Percentiles rank a stretch among this genome's conserved stretches.
These are phyloP conservation scores for Hypoxylon fragiforme DNA, from an alignment of 495 filamentous ascomycete species.

Conservation along the genomic window DNA sequence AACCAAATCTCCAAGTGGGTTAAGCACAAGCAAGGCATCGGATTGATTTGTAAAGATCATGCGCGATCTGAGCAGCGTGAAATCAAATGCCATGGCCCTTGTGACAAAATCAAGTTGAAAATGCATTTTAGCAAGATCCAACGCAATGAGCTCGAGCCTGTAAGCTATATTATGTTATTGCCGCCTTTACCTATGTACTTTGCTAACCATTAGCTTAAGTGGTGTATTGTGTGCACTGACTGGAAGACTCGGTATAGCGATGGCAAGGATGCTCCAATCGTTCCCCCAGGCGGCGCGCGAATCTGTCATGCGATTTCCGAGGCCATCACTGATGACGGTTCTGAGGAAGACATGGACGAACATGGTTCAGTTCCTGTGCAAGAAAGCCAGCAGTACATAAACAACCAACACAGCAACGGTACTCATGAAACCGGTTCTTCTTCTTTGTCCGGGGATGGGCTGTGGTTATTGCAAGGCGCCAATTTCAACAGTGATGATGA, in stretches of 20 bases:
- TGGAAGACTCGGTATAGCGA: slow-evolving; percentile 24
- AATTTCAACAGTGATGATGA: too few relatives aligned
- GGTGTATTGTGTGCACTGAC: slow-evolving; percentile 61
- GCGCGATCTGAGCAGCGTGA: slow-evolving; percentile 14
- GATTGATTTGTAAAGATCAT: slow-evolving; percentile 36
- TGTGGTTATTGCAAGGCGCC: too few relatives aligned
- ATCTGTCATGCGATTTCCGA: too few relatives aligned
- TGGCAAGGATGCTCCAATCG: background rate
- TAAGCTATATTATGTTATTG: slow-evolving; percentile 39
- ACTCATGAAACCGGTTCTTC: too few relatives aligned
- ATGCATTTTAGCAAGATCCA: slow-evolving; percentile 62
- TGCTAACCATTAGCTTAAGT: slow-evolving; percentile 40
- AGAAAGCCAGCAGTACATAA: too few relatives aligned
- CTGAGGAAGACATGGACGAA: too few relatives aligned
- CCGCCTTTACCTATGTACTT: background rate
- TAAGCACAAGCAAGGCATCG: slow-evolving; percentile 30
- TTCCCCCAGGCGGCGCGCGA: background rate
- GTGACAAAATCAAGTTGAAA: slow-evolving; percentile 49
- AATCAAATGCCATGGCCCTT: slow-evolving; percentile 49
- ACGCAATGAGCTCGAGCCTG: slow-evolving; percentile 52
- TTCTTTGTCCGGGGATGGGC: too few relatives aligned
- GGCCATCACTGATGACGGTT: slow-evolving; percentile 11
- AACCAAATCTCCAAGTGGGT: slow-evolving; percentile 47
- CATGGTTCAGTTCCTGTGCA: too few relatives aligned
- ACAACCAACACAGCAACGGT: too few relatives aligned